These are phyloP conservation scores for Pythium oligandrum DNA, from an alignment of 352 stramenopile species.

Conservation along the genomic window DNA sequence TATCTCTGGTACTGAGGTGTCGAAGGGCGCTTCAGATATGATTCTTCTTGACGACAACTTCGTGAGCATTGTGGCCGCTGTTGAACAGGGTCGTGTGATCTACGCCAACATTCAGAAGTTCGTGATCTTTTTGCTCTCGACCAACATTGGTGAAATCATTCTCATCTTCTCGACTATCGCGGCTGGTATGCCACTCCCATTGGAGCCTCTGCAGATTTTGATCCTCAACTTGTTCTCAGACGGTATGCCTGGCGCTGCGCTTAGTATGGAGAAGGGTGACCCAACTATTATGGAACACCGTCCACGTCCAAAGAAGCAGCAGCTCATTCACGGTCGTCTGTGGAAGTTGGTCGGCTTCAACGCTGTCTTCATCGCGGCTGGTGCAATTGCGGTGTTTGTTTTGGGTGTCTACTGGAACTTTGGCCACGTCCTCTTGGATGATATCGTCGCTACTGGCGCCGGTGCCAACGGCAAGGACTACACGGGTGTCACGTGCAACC, in stretches of 20 bases:
- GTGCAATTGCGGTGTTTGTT: conserved; percentile 43
- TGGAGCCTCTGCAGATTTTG: conserved; percentile 97
- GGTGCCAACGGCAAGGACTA: conserved; percentile 39
- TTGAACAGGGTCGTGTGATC: conserved; percentile 95
- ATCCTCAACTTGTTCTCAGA: conserved; percentile 99
- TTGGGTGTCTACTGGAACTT: conserved; percentile 78
- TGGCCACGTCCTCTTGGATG: conserved; percentile 31
- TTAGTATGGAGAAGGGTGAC: conserved; percentile 72
- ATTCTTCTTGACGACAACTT: conserved; percentile 99
- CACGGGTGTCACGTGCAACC: conserved; percentile 46
- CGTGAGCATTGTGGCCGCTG: conserved; percentile 95
- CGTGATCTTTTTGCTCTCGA: conserved; percentile 97
- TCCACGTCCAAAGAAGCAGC: conserved; percentile 48
- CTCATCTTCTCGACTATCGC: conserved; percentile 72
- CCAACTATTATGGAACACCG: conserved; percentile 60
- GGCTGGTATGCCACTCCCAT: conserved; percentile 60
- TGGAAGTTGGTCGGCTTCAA: conserved; percentile 64
- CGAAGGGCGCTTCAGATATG: conserved; percentile 98
- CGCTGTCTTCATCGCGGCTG: conserved; percentile 38
- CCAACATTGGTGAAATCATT: conserved; percentile 95
- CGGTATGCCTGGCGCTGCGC: conserved; percentile 64
- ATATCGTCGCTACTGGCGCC: conserved; percentile 50
- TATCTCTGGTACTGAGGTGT: conserved; percentile 95
- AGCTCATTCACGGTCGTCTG: conserved; percentile 51
- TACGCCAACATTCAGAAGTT: conserved; percentile 99